These are phyloP conservation scores for Spiromastix sp. DNA, from an alignment of 2,329 filamentous ascomycete species.

Conservation along the genomic window DNA sequence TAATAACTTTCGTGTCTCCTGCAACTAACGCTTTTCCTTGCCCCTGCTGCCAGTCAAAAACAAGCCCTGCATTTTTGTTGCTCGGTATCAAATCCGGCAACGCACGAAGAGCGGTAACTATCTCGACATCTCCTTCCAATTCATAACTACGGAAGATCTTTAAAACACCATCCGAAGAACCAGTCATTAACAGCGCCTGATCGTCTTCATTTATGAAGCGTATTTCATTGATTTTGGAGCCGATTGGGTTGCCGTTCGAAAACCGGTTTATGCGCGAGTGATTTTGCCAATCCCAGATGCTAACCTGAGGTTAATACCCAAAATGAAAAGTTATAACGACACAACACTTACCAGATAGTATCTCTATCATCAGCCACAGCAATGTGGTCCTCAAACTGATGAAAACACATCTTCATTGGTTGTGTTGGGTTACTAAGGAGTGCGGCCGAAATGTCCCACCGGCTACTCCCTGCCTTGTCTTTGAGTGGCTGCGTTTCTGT, in stretches of 20 bases:
- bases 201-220: constrained; percentile 99
- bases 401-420: constrained; percentile 86
- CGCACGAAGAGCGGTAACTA: constrained; percentile 85
- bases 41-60: constrained; percentile 99
- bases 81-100: constrained; percentile 88
- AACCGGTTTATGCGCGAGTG: constrained; percentile 69
- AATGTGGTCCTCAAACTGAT: constrained; percentile 94
- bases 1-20: constrained; percentile 88
- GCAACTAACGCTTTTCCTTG: constrained; percentile 90
- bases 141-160: constrained; percentile 92
- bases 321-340: constrained; percentile 6
- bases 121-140: constrained; percentile 60
- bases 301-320: constrained; percentile 15
- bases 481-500: constrained; percentile 90
- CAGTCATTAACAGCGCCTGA: constrained; percentile 86
- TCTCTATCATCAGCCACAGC: constrained; percentile 90
- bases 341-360: constrained; percentile 51
- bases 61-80: constrained; percentile 87
- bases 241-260: constrained; percentile 84
- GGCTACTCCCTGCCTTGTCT: constrained; percentile 69
- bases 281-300: constrained; percentile 87
- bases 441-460: constrained; percentile 74
- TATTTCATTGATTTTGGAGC: constrained; percentile 87
- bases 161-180: constrained; percentile 88
- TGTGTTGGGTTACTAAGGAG: constrained; percentile 85